Base-by-base conservation (phyloP, 2,329 filamentous ascomycete genomes). In the Arthrinium puccinioides region DNA sequence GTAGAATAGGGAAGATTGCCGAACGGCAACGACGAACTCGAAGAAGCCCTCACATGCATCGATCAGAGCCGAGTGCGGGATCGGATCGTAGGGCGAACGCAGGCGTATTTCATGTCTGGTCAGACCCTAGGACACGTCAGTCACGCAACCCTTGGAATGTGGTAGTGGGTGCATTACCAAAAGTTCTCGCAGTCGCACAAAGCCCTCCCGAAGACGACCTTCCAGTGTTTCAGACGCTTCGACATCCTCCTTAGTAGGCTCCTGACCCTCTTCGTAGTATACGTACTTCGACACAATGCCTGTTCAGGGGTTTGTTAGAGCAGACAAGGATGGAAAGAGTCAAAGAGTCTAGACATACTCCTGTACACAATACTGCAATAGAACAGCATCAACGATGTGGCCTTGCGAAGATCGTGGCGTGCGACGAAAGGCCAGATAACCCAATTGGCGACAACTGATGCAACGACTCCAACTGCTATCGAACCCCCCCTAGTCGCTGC, bases 361-460 rank as follows among this genome's bases (percentile, higher is more conserved):
- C 75, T 60, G 49, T 79, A 79, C 7, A 77, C 63, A 41, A 78
- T 67, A 40, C 71, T 74, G 40, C 69, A 66, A 46, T 76, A 75
- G 33, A 76, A 70, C 45, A 79, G 59, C 70, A 75, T 78, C 3
- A 66, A 61, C 1, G 73, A 72, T 2, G 76, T 51, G 0, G 71
- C 72, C 40, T 69, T 71, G 16, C 74, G 60, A 11, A 79, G 61
- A 49, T 78, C 74, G 45, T 77, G 74, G 10, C 75, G 63, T 9
- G 75, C 74, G 5, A 79, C 64, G 43, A 79, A 79, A 3, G 75
- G 75, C 75, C 75, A 79, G 4, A 79, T 55, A 10, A 74, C 48
- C 74, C 73, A 79, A 44, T 77, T 79, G 11, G 77, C 65, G 1
- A 74, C 43, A 9, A 78, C 61, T 1, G 74, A 72, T 2, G 68